Percentiles rank a stretch among this genome's conserved stretches.
These are phyloP conservation scores for Drechslerella dactyloides DNA, from an alignment of 2,329 filamentous ascomycete genomes.

Conservation along the genomic window DNA sequence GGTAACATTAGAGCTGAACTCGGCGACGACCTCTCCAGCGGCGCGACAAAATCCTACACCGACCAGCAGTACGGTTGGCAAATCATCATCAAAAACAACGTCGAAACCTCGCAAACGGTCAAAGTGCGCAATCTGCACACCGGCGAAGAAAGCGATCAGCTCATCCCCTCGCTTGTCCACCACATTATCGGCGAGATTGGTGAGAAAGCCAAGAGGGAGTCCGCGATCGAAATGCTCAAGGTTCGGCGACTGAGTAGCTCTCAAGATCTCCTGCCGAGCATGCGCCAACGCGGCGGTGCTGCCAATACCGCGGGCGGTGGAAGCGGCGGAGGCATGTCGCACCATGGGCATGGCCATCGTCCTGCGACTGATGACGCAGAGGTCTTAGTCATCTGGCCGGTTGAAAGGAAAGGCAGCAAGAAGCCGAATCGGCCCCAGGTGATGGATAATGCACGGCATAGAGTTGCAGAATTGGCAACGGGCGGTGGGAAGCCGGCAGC, in stretches of 20 bases:
- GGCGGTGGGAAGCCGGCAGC: constrained; percentile 69
- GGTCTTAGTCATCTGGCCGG: constrained; percentile 82
- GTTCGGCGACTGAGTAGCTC: constrained; percentile 40
- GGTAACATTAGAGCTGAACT: constrained; percentile 88
- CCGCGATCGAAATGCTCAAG: constrained; percentile 59
- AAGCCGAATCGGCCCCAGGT: constrained; percentile 80
- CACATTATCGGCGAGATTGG: constrained; percentile 84
- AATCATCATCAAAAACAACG: constrained; percentile 73
- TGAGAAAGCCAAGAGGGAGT: constrained; percentile 72
- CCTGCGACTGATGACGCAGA: constrained; percentile 61
- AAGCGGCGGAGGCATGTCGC: constrained; percentile 50
- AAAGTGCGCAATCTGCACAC: constrained; percentile 80
- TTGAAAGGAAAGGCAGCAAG: constrained; percentile 86
- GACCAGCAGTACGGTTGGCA: constrained; percentile 79
- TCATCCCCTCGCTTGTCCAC: constrained; percentile 72
- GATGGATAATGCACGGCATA: constrained; percentile 65
- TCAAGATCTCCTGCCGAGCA: constrained; percentile 55
- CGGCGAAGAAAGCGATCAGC: constrained; percentile 82
- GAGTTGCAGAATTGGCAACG: constrained; percentile 62
- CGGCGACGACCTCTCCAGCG: constrained; percentile 76
- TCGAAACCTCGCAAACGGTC: constrained; percentile 64
- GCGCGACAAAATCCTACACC: constrained; percentile 78
- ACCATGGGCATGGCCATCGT: no score
- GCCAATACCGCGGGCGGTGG: constrained; percentile 19
- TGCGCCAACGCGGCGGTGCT: constrained; percentile 57